These are phyloP conservation scores for Thraustotheca clavata DNA, from an alignment of 352 stramenopile genomes.

Conservation along the genomic window DNA sequence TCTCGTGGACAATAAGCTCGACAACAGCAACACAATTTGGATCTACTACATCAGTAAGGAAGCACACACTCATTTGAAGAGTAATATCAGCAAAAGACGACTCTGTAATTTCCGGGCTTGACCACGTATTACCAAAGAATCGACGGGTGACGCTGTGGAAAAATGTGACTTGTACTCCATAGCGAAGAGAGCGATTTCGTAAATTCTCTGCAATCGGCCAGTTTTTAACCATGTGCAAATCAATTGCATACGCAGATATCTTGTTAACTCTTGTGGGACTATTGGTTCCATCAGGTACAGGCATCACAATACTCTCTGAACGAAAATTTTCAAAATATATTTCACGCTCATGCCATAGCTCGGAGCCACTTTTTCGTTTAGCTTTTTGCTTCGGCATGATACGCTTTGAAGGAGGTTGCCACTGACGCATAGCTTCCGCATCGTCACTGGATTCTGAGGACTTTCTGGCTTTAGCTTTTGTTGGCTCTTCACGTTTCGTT, in stretches of 20 bases:
- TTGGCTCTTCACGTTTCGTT: too few relatives aligned
- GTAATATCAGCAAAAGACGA: constrained; percentile 26
- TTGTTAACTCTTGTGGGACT: constrained; percentile 42
- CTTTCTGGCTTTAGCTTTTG: too few relatives aligned
- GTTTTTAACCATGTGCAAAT: constrained; percentile 54
- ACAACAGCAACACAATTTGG: constrained; percentile 87
- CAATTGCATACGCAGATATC: constrained; percentile 41
- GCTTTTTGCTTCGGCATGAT: too few relatives aligned
- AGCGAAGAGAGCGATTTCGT: constrained; percentile 43
- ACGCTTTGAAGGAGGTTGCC: too few relatives aligned
- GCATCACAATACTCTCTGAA: constrained; percentile 45
- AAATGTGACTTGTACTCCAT: constrained; percentile 80
- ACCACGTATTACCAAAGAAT: constrained; percentile 92
- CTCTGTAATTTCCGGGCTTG: constrained; percentile 51
- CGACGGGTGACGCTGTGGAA: constrained; percentile 77
- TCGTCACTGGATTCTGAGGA: too few relatives aligned
- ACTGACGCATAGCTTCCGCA: too few relatives aligned
- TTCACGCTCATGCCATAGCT: constrained; percentile 46
- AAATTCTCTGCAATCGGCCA: constrained; percentile 57
- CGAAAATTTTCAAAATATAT: constrained; percentile 75
- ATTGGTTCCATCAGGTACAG: constrained; percentile 40
- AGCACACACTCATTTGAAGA: constrained; percentile 75
- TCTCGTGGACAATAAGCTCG: constrained; percentile 88
- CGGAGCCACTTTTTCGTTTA: constrained; percentile 15
- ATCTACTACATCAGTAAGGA: constrained; percentile 81